phyloP scores from a whole-genome alignment of 306 rosid genomes.

The Inga laurina region DNA sequence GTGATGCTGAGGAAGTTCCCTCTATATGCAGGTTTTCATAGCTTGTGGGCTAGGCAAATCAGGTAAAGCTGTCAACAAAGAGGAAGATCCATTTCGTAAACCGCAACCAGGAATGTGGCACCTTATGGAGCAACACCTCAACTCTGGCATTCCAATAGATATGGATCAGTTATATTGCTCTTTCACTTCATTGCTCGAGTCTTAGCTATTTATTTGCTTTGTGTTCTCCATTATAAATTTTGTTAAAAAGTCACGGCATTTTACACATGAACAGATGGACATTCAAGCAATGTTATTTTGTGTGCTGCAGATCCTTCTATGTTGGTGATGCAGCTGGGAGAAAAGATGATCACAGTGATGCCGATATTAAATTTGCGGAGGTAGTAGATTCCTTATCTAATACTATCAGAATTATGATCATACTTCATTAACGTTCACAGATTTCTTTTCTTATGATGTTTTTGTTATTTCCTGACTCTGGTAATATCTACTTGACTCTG shows the following conservation, averaged over 20 bases:
- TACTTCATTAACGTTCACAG: background rate
- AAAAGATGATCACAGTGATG: slow-evolving; percentile 80
- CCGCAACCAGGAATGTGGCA: slow-evolving; percentile 94
- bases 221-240: slow-evolving; percentile 3
- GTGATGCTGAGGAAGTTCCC: slow-evolving; percentile 23
- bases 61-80: slow-evolving; percentile 42
- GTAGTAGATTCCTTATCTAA: slow-evolving; percentile 37
- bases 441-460: background rate
- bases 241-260: slow-evolving; percentile 6
- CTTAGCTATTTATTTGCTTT: slow-evolving; percentile 2
- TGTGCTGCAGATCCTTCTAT: slow-evolving; percentile 73
- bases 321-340: slow-evolving; percentile 99
- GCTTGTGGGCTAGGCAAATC: slow-evolving; percentile 74
- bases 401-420: background rate
- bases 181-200: slow-evolving; percentile 30
- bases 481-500: background rate
- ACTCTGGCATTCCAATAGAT: slow-evolving; percentile 75
- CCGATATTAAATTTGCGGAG: slow-evolving; percentile 87
- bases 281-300: slow-evolving; percentile 20
- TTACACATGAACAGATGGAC: slow-evolving; percentile 11
- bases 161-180: slow-evolving; percentile 66
- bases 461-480: background rate
- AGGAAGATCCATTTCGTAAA: slow-evolving; percentile 79
- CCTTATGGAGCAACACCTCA: slow-evolving; percentile 80
- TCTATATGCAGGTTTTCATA: slow-evolving; percentile 70